Percentiles rank a stretch among this genome's conserved stretches.
Evolutionary conservation across 2,329 filamentous ascomycete genomes (phyloP).

Genomic region (Byssoonygena ceratinophila): DNA sequence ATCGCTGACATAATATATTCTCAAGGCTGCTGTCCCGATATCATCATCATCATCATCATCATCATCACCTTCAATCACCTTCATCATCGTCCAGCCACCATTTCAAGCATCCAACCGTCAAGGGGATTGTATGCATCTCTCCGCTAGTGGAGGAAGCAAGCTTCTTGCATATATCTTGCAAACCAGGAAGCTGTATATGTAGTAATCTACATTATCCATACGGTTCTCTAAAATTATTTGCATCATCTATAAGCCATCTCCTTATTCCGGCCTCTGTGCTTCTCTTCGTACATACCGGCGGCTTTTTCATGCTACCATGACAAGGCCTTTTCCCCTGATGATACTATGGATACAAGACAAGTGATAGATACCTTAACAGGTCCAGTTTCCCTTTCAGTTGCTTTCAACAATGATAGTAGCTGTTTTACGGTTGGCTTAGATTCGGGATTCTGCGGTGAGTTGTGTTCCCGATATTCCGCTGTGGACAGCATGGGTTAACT

Average conservation of each 20-base stretch:
- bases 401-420: conserved; percentile 75
- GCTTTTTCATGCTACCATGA: background rate
- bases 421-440: conserved; percentile 83
- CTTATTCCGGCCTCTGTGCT: background rate
- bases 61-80: no score
- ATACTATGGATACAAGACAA: conserved; percentile 75
- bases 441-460: conserved; percentile 70
- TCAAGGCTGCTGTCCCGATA: background rate
- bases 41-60: background rate
- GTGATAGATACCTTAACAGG: conserved; percentile 67
- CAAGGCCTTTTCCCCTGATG: background rate
- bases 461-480: conserved; percentile 13
- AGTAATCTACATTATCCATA: background rate
- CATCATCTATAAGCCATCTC: background rate
- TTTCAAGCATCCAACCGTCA: background rate
- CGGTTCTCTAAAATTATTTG: background rate
- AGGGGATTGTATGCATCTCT: background rate
- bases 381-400: conserved; percentile 66
- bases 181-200: background rate
- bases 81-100: background rate
- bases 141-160: background rate
- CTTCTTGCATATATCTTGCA: background rate
- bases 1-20: background rate
- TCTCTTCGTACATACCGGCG: background rate
- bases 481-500: conserved; percentile 7